Evolutionary conservation across 192 early-diverging fungal species (phyloP).

Genomic region (Entophlyctis helioformis): DNA sequence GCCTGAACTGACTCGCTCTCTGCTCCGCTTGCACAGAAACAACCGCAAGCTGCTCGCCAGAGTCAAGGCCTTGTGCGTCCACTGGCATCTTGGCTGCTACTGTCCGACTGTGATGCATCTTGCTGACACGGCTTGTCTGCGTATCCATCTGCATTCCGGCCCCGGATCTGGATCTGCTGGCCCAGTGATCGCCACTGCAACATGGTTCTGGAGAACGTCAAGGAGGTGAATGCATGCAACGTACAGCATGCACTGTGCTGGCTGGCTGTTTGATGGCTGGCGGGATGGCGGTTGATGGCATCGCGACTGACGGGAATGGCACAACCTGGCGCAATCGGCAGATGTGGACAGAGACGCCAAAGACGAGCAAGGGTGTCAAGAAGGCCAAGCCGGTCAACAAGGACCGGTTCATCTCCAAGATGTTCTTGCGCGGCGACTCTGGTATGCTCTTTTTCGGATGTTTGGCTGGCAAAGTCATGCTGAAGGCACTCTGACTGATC

Average conservation of each 20-base stretch:
- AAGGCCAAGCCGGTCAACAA: slow-evolving; percentile 94
- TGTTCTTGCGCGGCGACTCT: slow-evolving; percentile 97
- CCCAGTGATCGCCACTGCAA: slow-evolving; percentile 91
- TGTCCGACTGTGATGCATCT: too few species aligned
- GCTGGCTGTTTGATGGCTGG: not conserved
- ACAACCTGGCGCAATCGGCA: slow-evolving; percentile 9
- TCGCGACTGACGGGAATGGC: not conserved
- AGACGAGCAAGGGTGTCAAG: slow-evolving; percentile 79
- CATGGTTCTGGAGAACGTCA: slow-evolving; percentile 99
- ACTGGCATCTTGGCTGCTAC: too few species aligned
- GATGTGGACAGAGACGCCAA: slow-evolving; percentile 96
- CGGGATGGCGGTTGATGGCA: not conserved
- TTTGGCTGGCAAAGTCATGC: not conserved
- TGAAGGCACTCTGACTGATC: not conserved
- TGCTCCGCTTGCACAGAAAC: too few species aligned
- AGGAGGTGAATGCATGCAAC: slow-evolving; percentile 52
- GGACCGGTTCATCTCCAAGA: slow-evolving; percentile 95
- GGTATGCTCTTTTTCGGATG: slow-evolving; percentile 29
- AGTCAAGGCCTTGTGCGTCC: slow-evolving; percentile 82
- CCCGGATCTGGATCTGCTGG: not conserved
- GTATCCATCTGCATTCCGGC: not conserved
- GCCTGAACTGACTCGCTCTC: not conserved
- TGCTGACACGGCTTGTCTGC: too few species aligned
- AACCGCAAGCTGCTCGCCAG: slow-evolving; percentile 95
- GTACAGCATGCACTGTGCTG: not conserved